phyloP scores from a whole-genome alignment of 106 monocot genomes.

The Gastrodia elata region DNA sequence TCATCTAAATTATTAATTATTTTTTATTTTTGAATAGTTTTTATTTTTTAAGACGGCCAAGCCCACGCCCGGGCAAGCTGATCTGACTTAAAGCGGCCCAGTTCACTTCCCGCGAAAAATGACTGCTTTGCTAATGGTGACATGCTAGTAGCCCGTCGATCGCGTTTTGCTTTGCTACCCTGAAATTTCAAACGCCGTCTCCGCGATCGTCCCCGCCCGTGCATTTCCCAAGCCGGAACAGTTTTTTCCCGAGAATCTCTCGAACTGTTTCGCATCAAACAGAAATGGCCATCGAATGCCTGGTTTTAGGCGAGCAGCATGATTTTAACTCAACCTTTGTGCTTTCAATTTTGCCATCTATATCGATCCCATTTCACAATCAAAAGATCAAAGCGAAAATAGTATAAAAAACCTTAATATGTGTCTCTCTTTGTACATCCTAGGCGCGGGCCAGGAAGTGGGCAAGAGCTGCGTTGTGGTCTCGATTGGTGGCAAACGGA shows the following conservation, averaged over 20 bases:
- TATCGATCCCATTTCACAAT: not conserved
- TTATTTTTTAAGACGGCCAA: no score
- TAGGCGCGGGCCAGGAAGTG: constrained; percentile 96
- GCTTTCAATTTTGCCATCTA: not conserved
- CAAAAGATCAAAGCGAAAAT: not conserved
- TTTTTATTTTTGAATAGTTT: no score
- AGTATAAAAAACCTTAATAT: not conserved
- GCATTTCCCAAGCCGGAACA: not conserved
- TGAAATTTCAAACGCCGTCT: not conserved
- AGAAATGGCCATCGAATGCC: constrained; percentile 74
- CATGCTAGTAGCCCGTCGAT: no score
- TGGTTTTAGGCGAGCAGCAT: constrained; percentile 45
- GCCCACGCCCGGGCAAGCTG: no score
- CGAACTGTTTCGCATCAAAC: not conserved
- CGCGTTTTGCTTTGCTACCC: no score
- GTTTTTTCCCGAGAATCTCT: not conserved
- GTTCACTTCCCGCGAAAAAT: no score
- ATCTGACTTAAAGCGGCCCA: no score
- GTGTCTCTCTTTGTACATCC: not conserved
- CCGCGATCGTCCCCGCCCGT: not conserved
- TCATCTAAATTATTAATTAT: no score
- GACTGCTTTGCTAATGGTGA: no score
- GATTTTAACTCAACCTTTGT: not conserved
- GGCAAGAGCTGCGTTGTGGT: constrained; percentile 97
- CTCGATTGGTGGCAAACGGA: constrained; percentile 62